Base-by-base conservation (phyloP, 1,284 basidiomycete genomes). In the Leccinum fallax region DNA sequence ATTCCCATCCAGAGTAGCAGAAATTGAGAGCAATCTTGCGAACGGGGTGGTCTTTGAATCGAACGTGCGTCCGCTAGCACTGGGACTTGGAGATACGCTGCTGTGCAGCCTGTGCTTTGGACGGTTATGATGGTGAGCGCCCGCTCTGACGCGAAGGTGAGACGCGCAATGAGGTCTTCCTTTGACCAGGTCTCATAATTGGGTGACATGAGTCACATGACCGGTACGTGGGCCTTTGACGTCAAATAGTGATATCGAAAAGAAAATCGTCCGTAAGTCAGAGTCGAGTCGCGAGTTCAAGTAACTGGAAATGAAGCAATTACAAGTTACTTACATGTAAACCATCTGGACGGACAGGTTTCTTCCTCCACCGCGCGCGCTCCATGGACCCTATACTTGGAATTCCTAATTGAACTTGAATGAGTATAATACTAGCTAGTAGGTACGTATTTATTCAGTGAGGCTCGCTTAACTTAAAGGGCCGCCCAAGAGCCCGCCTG, bases 1-100 rank as follows among this genome's bases (percentile, higher is more conserved):
- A 98, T 32, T 92, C 89, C 82, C 89, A 93, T 5, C 97, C 97
- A 57, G 94, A 88, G 74, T 98, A 99, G 67, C 89, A 89, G 71
- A 98, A 94, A 67, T 94, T 91, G 59, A 98, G 78, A 0, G 96
- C 96, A 62, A 98, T 94, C 77, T 98, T 98, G 61, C 93, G 88
- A 46, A 83, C 83, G 2, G 91, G 82, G 67, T 94, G 83, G 2
- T 81, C 76, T 19, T 83, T 75, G 71, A 92, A 66, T 89, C 78
- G 74, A 92, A 90, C 21, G 71, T 62, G 66, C 78, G 80, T 43
- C 63, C 57, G 8, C 56, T 32, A 2, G 57, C 32, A 5, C 21
- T 19, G 10, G 40, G 48, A 26, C 21, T 7, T 1, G 66, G 61
- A 11, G 67, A 64, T 21, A 55, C 28, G 5, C 16, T 26, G 26